Percentiles rank a stretch among this genome's conserved stretches.
phyloP scores from a whole-genome alignment of 1,284 basidiomycete species.

The Sanghuangporus baumii region DNA sequence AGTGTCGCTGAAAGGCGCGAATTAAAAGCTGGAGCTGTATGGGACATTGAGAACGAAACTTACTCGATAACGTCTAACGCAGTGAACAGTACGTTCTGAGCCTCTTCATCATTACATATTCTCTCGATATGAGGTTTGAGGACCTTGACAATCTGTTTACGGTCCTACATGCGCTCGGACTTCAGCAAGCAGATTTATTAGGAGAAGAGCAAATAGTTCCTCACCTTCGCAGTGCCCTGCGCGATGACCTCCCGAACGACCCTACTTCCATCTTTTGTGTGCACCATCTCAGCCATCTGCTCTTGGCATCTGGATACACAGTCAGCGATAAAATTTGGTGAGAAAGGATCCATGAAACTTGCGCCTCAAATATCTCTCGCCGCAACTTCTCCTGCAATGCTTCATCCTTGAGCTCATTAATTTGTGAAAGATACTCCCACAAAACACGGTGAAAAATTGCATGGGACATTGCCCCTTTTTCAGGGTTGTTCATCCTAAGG shows the following conservation, averaged over 20 bases:
- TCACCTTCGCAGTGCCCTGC: constrained; percentile 73
- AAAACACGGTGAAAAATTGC: constrained; percentile 79
- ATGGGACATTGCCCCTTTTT: constrained; percentile 82
- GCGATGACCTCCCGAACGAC: constrained; percentile 79
- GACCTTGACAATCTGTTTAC: constrained; percentile 83
- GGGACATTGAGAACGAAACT: constrained; percentile 20
- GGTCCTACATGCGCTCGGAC: constrained; percentile 47
- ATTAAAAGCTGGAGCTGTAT: constrained; percentile 2
- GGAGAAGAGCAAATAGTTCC: constrained; percentile 3
- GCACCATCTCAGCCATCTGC: constrained; percentile 82
- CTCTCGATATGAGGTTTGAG: constrained; percentile 82
- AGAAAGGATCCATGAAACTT: neutral
- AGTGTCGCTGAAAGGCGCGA: constrained; percentile 58
- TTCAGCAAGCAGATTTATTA: neutral
- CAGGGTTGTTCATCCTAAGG: constrained; percentile 78
- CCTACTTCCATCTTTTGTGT: constrained; percentile 87
- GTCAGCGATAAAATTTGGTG: neutral
- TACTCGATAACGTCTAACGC: constrained; percentile 85
- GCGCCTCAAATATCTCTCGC: constrained; percentile 66
- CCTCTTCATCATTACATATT: constrained; percentile 82
- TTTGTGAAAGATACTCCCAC: constrained; percentile 67
- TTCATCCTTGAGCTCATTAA: constrained; percentile 48
- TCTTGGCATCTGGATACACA: constrained; percentile 60
- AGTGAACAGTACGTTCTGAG: constrained; percentile 83
- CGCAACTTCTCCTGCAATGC: constrained; percentile 57